Evolutionary conservation across 2,329 filamentous ascomycete genomes (phyloP), one percentile per base, ranked within the genome.

Genomic region (Plectosphaerella sp.): DNA sequence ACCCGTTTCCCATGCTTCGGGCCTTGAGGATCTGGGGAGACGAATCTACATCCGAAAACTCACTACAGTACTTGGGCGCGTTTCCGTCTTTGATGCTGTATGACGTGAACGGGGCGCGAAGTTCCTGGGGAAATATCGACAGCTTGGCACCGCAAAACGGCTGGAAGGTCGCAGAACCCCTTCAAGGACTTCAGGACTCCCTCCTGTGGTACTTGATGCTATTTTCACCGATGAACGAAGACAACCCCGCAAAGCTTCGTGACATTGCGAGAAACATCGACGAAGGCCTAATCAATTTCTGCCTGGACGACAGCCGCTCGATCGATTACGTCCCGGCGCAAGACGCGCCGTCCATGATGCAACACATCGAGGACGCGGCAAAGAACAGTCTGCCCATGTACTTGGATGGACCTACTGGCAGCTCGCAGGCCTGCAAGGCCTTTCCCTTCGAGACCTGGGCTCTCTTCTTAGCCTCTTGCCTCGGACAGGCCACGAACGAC

Each of bases 41-140:
- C 33, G 58, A 69, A 20, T 64, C 68, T 3, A 67, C 69, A 1
- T 74, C 75, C 0, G 58, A 63, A 6, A 57, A 64, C 6, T 76
- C 73, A 1, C 61, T 81, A 5, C 62, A 61, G 5, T 74, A 71
- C 59, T 60, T 75, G 3, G 60, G 67, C 10, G 61, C 59, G 4
- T 76, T 80, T 45, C 76, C 76, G 1, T 65, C 69, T 2, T 63
- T 82, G 28, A 67, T 64, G 1, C 49, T 79, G 4, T 76, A 76
- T 57, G 75, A 77, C 53, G 64, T 76, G 22, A 65, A 66, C 49
- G 71, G 65, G 5, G 56, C 59, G 18, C 59, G 59, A 22, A 61
- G 59, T 3, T 68, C 73, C 50, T 76, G 74, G 74, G 36, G n/a
- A 4, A 48, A 57, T 9, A 61, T 61, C 3, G 50, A 57, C 18